Percentiles rank a stretch among this genome's conserved stretches.
Conservation (phyloP, 805 yeast genomes). For the Candida pini region DNA sequence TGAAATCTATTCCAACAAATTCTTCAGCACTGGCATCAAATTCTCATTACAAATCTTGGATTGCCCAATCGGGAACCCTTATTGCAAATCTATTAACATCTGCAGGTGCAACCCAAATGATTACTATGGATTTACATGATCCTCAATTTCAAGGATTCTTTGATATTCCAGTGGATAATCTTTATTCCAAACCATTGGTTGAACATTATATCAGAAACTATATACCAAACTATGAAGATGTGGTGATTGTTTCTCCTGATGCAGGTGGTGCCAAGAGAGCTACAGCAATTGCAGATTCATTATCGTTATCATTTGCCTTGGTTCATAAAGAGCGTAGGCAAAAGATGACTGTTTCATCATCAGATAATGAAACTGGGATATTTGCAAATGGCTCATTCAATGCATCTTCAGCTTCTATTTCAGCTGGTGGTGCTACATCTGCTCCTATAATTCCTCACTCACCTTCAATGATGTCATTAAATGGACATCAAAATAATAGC, state of each 20-base stretch:
- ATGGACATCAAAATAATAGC: too few relatives aligned
- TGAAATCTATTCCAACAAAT: constrained; percentile 15
- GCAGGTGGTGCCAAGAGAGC: constrained; percentile 99
- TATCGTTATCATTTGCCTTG: constrained; percentile 86
- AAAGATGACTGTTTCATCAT: constrained; percentile 26
- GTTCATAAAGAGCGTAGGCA: constrained; percentile 89
- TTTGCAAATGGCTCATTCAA: constrained; percentile 9
- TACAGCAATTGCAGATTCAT: constrained; percentile 84
- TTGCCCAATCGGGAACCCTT: constrained; percentile 90
- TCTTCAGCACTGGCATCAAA: constrained; percentile 33
- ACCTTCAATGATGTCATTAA: constrained; percentile 12
- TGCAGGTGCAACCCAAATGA: constrained; percentile 94
- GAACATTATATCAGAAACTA: constrained; percentile 75
- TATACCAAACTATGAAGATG: constrained; percentile 75
- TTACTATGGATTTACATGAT: constrained; percentile 97
- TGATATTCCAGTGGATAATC: constrained; percentile 91
- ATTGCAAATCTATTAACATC: constrained; percentile 82
- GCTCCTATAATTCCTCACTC: constrained; percentile 11
- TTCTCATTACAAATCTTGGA: constrained; percentile 83
- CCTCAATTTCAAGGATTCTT: constrained; percentile 98
- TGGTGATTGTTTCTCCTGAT: constrained; percentile 94
- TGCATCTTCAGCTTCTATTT: constrained; percentile 9
- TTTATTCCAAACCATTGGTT: constrained; percentile 81
- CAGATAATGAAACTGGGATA: constrained; percentile 9
- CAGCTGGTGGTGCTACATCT: constrained; percentile 7